Base-by-base conservation (phyloP, 176 grass and related monocot genomes). In the Carex parvula region DNA sequence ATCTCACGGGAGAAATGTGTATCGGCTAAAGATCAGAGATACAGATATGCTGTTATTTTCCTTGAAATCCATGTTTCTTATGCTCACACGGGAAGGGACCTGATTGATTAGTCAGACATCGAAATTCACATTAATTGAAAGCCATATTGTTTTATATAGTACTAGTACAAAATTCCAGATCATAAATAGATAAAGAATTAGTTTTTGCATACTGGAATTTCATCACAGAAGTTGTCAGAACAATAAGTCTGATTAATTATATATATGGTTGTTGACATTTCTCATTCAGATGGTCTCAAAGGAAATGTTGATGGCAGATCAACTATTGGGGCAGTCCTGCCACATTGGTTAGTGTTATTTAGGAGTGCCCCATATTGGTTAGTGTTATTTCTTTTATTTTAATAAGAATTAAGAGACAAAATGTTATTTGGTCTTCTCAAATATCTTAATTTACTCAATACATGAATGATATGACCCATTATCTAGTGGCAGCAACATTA, bases 241-340 rank as follows among this genome's bases (percentile, higher is more conserved):
- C 93, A 94, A 71, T 92, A 92, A 17, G 75, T 87, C 65, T 92
- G 84, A 83, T 95, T 90, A 81, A 95, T 87, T 78, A 92, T 81
- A 84, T 24, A 92, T 90, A 13, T 88, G 90, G 53, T 92, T 86
- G 52, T 66, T 39, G 11, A 90, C 93, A 16, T 8, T 44, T 44
- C 42, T 8, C 42, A 44, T 44, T 8, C 5, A 7, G 41, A 42
- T 42, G 70, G 90, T 89, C 84, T 92, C 72, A n/a, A 90, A 97
- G 2, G 84, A 61, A 59, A 97, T 88, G 89, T 93, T 90, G 0
- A 37, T n/a, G 1, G 81, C 87, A 0, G 30, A 6, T 39, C 70
- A 91, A 37, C 13, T 71, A 7, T 78, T 33, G 3, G 89, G 87
- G 6, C 87, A 91, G 84, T 85, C 60, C 1, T 81, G 66, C 91